Conservation (phyloP, 2,329 filamentous ascomycete genomes). For the Pseudogymnoascus sp. region DNA sequence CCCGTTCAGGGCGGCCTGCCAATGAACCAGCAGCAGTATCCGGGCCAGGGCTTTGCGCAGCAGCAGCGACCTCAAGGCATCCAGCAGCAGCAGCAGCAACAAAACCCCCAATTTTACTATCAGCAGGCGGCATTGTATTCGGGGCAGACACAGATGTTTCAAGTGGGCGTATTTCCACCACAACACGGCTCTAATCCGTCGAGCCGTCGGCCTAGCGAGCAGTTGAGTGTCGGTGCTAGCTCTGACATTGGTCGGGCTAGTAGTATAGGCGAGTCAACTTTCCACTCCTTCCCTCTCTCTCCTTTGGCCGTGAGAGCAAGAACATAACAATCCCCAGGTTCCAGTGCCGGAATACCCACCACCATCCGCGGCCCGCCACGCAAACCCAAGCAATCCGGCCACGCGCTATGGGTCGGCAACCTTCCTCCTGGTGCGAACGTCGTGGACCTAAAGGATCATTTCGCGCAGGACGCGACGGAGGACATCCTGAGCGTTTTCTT, state of each 20-base stretch:
- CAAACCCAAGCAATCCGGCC: slow-evolving; percentile 63
- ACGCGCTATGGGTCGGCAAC: slow-evolving; percentile 95
- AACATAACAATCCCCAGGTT: slow-evolving; percentile 20
- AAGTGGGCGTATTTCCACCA: neutral
- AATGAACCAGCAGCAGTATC: neutral
- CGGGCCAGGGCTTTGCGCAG: neutral
- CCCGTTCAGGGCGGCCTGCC: neutral
- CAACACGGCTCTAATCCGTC: neutral
- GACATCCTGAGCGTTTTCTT: slow-evolving; percentile 84
- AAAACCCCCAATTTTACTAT: neutral
- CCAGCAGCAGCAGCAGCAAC: neutral
- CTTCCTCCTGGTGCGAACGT: slow-evolving; percentile 75
- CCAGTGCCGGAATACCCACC: slow-evolving; percentile 30
- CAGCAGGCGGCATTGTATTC: neutral
- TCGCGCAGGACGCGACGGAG: slow-evolving; percentile 65
- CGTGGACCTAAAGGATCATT: slow-evolving; percentile 80
- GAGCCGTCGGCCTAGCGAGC: slow-evolving; percentile 16
- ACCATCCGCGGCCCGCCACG: slow-evolving; percentile 52
- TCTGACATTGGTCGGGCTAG: slow-evolving; percentile 13
- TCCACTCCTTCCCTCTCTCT: neutral
- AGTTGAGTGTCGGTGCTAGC: slow-evolving; percentile 10
- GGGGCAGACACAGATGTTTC: neutral
- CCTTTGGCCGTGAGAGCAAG: slow-evolving; percentile 10
- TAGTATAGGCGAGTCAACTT: slow-evolving; percentile 23
- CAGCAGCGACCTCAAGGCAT: neutral